These are phyloP conservation scores for Rhododendron ferrugineum DNA, from an alignment of 148 eudicot species.

Conservation along the genomic window DNA sequence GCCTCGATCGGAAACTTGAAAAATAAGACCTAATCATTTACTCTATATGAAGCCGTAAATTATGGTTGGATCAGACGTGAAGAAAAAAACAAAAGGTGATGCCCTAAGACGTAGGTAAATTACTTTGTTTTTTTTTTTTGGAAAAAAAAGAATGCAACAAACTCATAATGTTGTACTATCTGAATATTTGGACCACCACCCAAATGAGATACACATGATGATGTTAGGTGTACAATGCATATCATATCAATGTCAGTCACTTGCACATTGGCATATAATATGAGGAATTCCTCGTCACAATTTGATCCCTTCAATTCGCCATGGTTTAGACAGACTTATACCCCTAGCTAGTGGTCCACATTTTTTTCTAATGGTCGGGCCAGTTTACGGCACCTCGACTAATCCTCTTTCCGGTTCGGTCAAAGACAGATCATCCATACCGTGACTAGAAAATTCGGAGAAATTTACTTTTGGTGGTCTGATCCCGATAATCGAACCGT, in stretches of 20 bases:
- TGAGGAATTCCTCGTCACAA: neutral
- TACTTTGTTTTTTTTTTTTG: neutral
- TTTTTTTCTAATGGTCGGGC: neutral
- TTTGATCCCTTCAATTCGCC: neutral
- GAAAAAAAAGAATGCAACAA: neutral
- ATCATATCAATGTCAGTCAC: neutral
- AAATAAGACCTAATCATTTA: neutral
- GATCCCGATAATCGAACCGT: neutral
- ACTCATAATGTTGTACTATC: neutral
- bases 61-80: neutral
- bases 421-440: neutral
- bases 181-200: neutral
- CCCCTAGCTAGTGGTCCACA: constrained; percentile 7
- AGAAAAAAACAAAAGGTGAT: neutral
- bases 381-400: neutral
- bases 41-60: neutral
- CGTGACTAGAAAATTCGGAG: too few relatives aligned
- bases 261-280: neutral
- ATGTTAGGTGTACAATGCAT: neutral
- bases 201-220: neutral
- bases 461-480: too few relatives aligned
- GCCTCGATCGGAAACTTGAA: neutral
- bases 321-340: constrained; percentile 2
- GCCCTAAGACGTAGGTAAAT: neutral
- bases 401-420: rapidly evolving